A percentile compares a stretch with the other conserved stretches of the same genome.
These are phyloP conservation scores for Xylaria intraflava DNA, from an alignment of 495 filamentous ascomycete genomes.

Conservation along the genomic window DNA sequence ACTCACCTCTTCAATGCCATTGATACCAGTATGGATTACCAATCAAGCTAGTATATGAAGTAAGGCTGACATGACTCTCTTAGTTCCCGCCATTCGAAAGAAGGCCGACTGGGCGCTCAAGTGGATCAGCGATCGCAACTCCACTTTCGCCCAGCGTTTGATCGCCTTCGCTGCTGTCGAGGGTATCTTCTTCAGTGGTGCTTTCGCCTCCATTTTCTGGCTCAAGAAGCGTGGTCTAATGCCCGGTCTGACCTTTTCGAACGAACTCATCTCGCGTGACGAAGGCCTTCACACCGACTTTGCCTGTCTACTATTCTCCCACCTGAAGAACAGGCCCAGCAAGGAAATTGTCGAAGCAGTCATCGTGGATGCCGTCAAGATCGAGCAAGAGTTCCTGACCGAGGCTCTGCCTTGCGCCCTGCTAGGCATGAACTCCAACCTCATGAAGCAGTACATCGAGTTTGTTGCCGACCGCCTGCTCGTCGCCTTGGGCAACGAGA, in stretches of 20 bases:
- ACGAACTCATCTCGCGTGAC: constrained; percentile 98
- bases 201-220: constrained; percentile 99
- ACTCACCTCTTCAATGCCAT: constrained; percentile 96
- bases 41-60: neutral
- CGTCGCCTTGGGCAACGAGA: constrained; percentile 83
- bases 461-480: constrained; percentile 96
- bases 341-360: constrained; percentile 75
- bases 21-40: constrained; percentile 70
- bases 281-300: constrained; percentile 99
- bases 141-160: constrained; percentile 90
- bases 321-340: constrained; percentile 83
- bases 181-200: constrained; percentile 99
- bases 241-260: constrained; percentile 97
- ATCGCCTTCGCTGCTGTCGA: constrained; percentile 97
- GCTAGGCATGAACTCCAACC: constrained; percentile 91
- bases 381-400: constrained; percentile 97
- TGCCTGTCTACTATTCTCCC: constrained; percentile 91
- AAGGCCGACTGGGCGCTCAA: constrained; percentile 96
- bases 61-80: constrained; percentile 13
- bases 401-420: constrained; percentile 88
- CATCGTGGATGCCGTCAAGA: constrained; percentile 87
- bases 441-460: constrained; percentile 99
- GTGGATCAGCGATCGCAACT: constrained; percentile 89
- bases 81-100: constrained; percentile 89
- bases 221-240: constrained; percentile 99